Evolutionary conservation across 2,329 filamentous ascomycete species (phyloP).

Genomic region (Venturia asperata): DNA sequence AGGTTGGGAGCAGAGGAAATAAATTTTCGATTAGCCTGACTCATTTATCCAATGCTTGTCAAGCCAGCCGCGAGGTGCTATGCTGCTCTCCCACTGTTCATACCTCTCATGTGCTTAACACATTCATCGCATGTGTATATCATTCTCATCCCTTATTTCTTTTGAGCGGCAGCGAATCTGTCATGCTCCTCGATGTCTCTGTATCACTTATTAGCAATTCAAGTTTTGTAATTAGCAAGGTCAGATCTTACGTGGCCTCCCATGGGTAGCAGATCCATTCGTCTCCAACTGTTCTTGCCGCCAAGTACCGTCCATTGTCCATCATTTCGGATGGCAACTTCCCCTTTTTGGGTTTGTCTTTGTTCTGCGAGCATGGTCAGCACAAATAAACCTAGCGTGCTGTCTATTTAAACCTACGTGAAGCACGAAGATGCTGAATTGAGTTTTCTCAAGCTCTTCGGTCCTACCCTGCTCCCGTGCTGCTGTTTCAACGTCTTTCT

Average conservation of each 20-base stretch:
- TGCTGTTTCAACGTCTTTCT: conserved; percentile 87
- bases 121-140: not conserved
- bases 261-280: conserved; percentile 99
- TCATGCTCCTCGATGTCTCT: conserved; percentile 91
- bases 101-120: not conserved
- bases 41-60: not conserved
- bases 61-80: not conserved
- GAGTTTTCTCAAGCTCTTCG: conserved; percentile 60
- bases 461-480: conserved; percentile 60
- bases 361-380: conserved; percentile 59
- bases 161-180: conserved; percentile 48
- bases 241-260: conserved; percentile 66
- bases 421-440: conserved; percentile 91
- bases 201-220: conserved; percentile 24
- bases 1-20: not conserved
- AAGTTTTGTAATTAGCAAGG: not conserved
- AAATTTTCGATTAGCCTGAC: not conserved
- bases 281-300: conserved; percentile 82
- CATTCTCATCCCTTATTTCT: not conserved
- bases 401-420: conserved; percentile 52
- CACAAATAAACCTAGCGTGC: conserved; percentile 4
- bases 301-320: conserved; percentile 64
- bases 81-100: not conserved
- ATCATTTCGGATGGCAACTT: conserved; percentile 72
- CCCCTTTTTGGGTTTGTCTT: conserved; percentile 95